A percentile compares a stretch with the other conserved stretches of the same genome.
Conservation (phyloP, 164 flowering plant genomes). For the Echeveria elegans region DNA sequence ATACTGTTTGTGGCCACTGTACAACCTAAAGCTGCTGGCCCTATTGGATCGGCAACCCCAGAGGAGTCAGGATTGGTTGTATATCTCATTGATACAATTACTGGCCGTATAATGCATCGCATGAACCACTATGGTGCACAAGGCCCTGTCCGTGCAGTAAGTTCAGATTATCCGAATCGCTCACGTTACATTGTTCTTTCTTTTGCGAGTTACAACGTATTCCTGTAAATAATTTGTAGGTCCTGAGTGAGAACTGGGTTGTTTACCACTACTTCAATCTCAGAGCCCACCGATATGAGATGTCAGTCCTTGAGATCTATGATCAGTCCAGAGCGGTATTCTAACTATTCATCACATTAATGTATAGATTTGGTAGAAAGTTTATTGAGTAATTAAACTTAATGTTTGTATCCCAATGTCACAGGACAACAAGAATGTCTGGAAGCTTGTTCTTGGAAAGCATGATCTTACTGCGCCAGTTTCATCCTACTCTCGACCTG, state of each 20-base stretch:
- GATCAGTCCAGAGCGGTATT: slow-evolving; percentile 97
- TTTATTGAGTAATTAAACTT: not conserved
- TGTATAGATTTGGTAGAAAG: not conserved
- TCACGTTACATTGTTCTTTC: not conserved
- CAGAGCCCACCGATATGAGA: slow-evolving; percentile 94
- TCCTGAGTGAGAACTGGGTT: slow-evolving; percentile 96
- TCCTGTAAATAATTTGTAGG: slow-evolving; percentile 37
- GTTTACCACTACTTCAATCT: slow-evolving; percentile 98
- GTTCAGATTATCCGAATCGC: slow-evolving; percentile 17
- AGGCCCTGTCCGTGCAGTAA: slow-evolving; percentile 95
- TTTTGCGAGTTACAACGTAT: slow-evolving; percentile 1
- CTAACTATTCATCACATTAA: not conserved
- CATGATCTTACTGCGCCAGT: slow-evolving; percentile 87
- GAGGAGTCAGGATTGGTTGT: slow-evolving; percentile 72
- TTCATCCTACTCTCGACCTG: slow-evolving; percentile 85
- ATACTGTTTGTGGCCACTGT: slow-evolving; percentile 81
- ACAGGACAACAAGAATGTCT: slow-evolving; percentile 89
- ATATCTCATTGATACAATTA: slow-evolving; percentile 55
- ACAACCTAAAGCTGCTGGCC: slow-evolving; percentile 75
- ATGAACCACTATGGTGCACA: slow-evolving; percentile 67
- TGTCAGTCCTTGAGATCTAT: slow-evolving; percentile 93
- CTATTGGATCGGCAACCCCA: slow-evolving; percentile 73
- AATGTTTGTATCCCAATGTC: not conserved
- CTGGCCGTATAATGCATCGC: slow-evolving; percentile 67
- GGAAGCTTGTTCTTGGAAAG: slow-evolving; percentile 85